These are phyloP conservation scores for Pseudogymnoascus sp. DNA, from an alignment of 2,329 filamentous ascomycete genomes.

Conservation along the genomic window DNA sequence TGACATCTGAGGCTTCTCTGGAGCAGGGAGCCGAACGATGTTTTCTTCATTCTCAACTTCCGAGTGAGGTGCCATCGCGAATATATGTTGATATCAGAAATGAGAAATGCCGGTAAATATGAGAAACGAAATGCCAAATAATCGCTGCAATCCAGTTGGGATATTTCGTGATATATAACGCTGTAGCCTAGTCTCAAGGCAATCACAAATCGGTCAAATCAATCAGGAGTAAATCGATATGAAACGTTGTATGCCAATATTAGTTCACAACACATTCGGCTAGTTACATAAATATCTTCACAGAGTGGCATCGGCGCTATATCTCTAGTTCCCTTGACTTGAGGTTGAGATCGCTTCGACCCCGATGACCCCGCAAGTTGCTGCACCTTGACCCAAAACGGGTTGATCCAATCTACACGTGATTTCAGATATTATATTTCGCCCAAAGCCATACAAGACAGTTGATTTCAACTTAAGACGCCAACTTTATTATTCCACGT, in stretches of 20 bases:
- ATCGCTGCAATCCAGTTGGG: neutral
- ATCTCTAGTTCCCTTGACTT: neutral
- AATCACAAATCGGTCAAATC: neutral
- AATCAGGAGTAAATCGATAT: neutral
- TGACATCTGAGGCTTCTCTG: slow-evolving; percentile 27
- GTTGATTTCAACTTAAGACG: neutral
- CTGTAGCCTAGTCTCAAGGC: neutral
- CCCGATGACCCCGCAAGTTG: neutral
- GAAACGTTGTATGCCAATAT: neutral
- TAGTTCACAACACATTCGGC: neutral
- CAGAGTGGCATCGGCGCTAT: neutral
- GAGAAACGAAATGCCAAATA: neutral
- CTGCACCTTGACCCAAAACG: neutral
- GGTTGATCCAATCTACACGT: neutral
- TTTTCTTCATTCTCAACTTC: slow-evolving; percentile 6
- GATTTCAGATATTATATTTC: slow-evolving; percentile 5
- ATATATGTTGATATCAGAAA: neutral
- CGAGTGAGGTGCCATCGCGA: slow-evolving; percentile 13
- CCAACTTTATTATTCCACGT: neutral
- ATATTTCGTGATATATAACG: neutral
- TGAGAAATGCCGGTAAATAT: neutral
- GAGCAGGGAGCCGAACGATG: slow-evolving; percentile 20
- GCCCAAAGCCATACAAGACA: neutral
- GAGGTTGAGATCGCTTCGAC: slow-evolving; percentile 1
- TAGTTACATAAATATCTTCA: neutral